phyloP scores from a whole-genome alignment of 257 asterid species.

The Vinca minor region DNA sequence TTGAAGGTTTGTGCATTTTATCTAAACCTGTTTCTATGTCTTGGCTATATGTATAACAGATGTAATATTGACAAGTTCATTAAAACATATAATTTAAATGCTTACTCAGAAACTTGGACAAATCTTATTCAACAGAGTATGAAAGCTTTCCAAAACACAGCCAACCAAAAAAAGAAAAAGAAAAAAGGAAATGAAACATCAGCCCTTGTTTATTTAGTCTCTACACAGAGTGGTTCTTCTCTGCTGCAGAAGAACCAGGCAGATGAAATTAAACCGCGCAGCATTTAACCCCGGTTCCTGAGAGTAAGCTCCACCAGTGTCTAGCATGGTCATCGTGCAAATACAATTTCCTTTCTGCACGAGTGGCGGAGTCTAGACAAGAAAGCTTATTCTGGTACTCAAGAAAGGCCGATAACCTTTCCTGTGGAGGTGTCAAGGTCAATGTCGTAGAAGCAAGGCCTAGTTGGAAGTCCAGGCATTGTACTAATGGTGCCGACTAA shows the following conservation, averaged over 20 bases:
- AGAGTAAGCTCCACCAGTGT: too few relatives aligned
- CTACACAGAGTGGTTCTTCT: background rate
- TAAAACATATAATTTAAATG: too few relatives aligned
- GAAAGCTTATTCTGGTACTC: constrained; percentile 14
- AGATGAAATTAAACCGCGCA: too few relatives aligned
- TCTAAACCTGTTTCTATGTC: too few relatives aligned
- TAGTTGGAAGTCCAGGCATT: constrained; percentile 95
- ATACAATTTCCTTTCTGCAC: background rate
- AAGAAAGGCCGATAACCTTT: constrained; percentile 83
- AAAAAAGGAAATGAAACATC: background rate
- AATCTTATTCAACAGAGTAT: background rate
- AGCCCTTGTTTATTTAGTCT: background rate
- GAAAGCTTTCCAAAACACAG: background rate
- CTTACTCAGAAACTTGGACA: background rate
- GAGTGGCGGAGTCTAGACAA: background rate
- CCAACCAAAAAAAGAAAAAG: background rate
- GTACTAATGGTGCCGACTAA: constrained; percentile 96
- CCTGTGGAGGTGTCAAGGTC: constrained; percentile 83
- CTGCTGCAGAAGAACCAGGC: background rate
- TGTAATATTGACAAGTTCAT: too few relatives aligned
- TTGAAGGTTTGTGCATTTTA: background rate
- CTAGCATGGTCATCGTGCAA: background rate
- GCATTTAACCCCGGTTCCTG: too few relatives aligned
- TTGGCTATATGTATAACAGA: too few relatives aligned
- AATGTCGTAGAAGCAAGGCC: constrained; percentile 95